These are phyloP conservation scores for Trichoderma reesei DNA, from an alignment of 495 filamentous ascomycete species.

Conservation along the genomic window DNA sequence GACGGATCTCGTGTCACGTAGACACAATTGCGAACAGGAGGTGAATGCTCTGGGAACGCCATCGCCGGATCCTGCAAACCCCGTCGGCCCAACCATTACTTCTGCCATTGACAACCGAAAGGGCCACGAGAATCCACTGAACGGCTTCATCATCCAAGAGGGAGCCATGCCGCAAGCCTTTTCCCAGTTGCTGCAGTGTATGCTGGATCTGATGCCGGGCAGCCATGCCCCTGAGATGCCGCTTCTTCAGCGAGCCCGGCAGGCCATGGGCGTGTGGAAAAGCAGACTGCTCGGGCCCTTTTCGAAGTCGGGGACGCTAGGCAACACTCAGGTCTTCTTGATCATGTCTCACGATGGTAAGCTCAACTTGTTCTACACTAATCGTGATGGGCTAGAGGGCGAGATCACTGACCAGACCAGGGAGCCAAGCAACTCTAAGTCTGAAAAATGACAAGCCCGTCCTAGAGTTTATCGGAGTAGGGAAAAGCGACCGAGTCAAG, in stretches of 20 bases:
- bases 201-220: slow-evolving; percentile 47
- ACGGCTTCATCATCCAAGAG: slow-evolving; percentile 58
- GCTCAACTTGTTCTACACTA: slow-evolving; percentile 3
- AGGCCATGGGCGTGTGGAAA: slow-evolving; percentile 37
- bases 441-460: slow-evolving; percentile 51
- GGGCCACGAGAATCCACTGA: slow-evolving; percentile 42
- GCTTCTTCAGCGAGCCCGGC: slow-evolving; percentile 31
- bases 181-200: slow-evolving; percentile 43
- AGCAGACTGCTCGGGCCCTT: slow-evolving; percentile 49
- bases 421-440: slow-evolving; percentile 50
- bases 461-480: slow-evolving; percentile 49
- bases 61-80: slow-evolving; percentile 36
- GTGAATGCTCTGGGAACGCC: slow-evolving; percentile 48
- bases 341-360: slow-evolving; percentile 60
- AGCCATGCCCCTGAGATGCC: slow-evolving; percentile 26
- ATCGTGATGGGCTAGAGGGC: background rate
- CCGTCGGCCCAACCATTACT: slow-evolving; percentile 55
- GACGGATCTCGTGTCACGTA: slow-evolving; percentile 7
- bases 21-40: slow-evolving; percentile 47
- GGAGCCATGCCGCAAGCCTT: slow-evolving; percentile 51
- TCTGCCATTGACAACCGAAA: slow-evolving; percentile 53
- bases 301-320: slow-evolving; percentile 41
- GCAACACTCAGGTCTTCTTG: slow-evolving; percentile 55
- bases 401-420: slow-evolving; percentile 14
- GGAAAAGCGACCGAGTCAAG: slow-evolving; percentile 43